Conservation (phyloP, 192 early-diverging fungal genomes). For the Kickxella alabastrina region DNA sequence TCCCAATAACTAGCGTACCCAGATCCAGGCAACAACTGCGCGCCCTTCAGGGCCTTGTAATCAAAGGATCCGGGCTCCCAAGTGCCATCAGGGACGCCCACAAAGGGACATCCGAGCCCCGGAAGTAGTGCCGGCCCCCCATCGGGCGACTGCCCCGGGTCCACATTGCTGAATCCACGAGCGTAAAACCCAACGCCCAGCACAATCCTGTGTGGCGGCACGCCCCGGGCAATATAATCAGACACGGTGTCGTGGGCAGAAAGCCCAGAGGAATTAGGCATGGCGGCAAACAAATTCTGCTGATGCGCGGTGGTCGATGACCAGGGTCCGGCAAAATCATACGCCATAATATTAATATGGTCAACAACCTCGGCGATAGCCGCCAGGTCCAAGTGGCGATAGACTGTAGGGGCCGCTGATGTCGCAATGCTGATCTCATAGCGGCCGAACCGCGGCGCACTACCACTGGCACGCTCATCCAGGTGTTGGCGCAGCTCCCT, state of each 20-base stretch:
- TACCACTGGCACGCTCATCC: conserved; percentile 46
- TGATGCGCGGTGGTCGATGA: conserved; percentile 75
- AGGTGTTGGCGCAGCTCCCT: conserved; percentile 65
- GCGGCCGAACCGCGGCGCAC: conserved; percentile 45
- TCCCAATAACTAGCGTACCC: conserved; percentile 75
- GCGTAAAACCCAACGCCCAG: conserved; percentile 92
- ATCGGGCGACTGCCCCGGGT: conserved; percentile 45
- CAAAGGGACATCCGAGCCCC: conserved; percentile 60
- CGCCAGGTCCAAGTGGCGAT: conserved; percentile 57
- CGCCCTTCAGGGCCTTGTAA: conserved; percentile 66
- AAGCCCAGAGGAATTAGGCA: conserved; percentile 58
- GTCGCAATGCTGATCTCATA: conserved; percentile 69
- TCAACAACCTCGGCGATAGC: conserved; percentile 67
- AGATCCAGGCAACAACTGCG: conserved; percentile 49
- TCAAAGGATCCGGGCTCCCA: conserved; percentile 94
- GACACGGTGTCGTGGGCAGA: conserved; percentile 64
- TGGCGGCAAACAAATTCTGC: conserved; percentile 68
- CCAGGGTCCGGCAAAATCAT: conserved; percentile 73
- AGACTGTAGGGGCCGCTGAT: conserved; percentile 60
- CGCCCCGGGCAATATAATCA: conserved; percentile 65
- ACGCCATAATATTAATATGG: conserved; percentile 90
- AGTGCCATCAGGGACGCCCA: conserved; percentile 70
- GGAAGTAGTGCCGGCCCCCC: conserved; percentile 17
- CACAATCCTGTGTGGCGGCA: conserved; percentile 79
- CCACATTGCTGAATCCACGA: conserved; percentile 85